Evolutionary conservation across 176 grass and related monocot species (phyloP), one percentile per base, ranked within the genome.

Genomic region (Dendrocalamus sinicus): DNA sequence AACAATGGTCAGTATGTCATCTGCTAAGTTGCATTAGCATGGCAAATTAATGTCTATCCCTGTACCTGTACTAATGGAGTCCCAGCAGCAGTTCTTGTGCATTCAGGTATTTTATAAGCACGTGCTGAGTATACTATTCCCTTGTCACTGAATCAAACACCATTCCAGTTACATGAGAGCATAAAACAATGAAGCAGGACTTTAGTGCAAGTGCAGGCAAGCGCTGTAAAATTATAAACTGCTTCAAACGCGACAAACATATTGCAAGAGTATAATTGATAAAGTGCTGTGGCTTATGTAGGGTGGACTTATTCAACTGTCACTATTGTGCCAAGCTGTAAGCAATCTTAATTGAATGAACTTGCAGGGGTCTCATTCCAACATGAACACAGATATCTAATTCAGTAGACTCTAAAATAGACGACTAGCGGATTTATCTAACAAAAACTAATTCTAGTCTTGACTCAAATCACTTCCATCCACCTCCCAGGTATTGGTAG

Each of bases 91-190:
- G 65, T 88, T 89, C 96, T 94, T 58, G 93, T 95, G 73, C 93
- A 98, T 86, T 98, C 93, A 75, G 96, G 91, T 84, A 95, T 94
- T 84, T 90, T 89, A 69, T 98, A 98, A 75, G 93, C 93, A 84
- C 91, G 96, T 48, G 90, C 91, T 70, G 96, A 98, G 76, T 96
- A 98, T 58, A 98, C 96, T 76, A 92, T 88, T 82, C 96, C 96
- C 84, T 95, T 91, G 48, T 98, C 93, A 82, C 93, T 98, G 96
- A 78, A 89, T 54, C 41, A 85, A 69, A 54, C 4, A 86, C 76
- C 77, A 76, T 71, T 72, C 40, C 67, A 78, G 41, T 84, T 87
- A 80, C 23, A 84, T 62, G 40, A 86, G 41, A 67, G 20, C 24
- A 54, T 13, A 39, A 47, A 48, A 77, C 5, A 53, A 20, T 12